These are phyloP conservation scores for Dentipellis sp. DNA, from an alignment of 768 basidiomycete species.

Conservation along the genomic window DNA sequence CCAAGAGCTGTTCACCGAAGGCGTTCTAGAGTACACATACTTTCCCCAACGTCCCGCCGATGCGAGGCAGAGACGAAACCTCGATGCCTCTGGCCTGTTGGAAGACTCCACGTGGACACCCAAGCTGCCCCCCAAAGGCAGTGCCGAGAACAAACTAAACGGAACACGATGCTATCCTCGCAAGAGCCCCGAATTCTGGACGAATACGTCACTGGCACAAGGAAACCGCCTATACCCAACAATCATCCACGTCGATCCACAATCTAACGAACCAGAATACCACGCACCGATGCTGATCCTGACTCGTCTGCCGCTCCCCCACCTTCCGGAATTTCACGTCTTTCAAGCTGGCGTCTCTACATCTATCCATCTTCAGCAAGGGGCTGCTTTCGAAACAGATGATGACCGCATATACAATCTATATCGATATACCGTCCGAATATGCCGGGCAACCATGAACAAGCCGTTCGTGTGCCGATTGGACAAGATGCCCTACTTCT, in stretches of 20 bases:
- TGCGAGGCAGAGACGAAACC: constrained; percentile 2
- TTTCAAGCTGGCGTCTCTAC: constrained; percentile 45
- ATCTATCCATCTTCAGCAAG: constrained; percentile 34
- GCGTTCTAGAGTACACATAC: constrained; percentile 37
- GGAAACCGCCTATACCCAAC: constrained; percentile 44
- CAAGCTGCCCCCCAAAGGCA: neutral
- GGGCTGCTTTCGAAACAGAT: constrained; percentile 40
- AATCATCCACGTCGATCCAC: constrained; percentile 29
- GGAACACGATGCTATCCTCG: constrained; percentile 48
- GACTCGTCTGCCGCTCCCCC: constrained; percentile 58
- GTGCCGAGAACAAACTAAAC: constrained; percentile 9
- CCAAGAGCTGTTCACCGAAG: constrained; percentile 34
- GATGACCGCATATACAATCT: constrained; percentile 37
- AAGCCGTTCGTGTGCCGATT: constrained; percentile 52
- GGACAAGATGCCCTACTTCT: constrained; percentile 52
- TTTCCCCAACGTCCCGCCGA: constrained; percentile 17
- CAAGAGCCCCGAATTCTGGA: constrained; percentile 64
- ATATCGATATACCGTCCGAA: constrained; percentile 51
- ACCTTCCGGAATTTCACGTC: constrained; percentile 43
- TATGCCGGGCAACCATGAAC: constrained; percentile 56
- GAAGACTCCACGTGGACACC: constrained; percentile 7
- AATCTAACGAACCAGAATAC: constrained; percentile 19
- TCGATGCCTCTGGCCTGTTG: constrained; percentile 5
- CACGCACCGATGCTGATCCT: constrained; percentile 57
- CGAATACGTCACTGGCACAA: constrained; percentile 24